Evolutionary conservation across 2,329 filamentous ascomycete species (phyloP).

Genomic region (Cladosporium sp.): DNA sequence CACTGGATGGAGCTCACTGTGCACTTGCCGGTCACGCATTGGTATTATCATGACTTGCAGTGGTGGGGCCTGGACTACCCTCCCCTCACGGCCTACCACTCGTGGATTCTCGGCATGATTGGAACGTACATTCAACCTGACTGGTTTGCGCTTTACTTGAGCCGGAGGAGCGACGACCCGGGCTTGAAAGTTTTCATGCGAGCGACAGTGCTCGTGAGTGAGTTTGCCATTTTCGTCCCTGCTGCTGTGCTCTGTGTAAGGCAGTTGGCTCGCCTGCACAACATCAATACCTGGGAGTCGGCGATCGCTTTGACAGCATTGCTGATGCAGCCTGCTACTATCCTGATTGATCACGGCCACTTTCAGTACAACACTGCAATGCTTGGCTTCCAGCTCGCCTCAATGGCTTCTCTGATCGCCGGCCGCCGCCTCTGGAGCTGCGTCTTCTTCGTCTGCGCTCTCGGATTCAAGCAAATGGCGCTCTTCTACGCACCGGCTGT

Average conservation of each 20-base stretch:
- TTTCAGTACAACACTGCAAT: slow-evolving; percentile 99
- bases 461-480: slow-evolving; percentile 99
- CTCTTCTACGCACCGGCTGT: slow-evolving; percentile 93
- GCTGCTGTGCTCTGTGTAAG: slow-evolving; percentile 81
- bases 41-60: slow-evolving; percentile 95
- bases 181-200: slow-evolving; percentile 93
- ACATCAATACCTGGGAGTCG: slow-evolving; percentile 72
- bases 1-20: slow-evolving; percentile 99
- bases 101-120: slow-evolving; percentile 87
- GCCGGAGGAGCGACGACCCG: slow-evolving; percentile 74
- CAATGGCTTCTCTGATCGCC: slow-evolving; percentile 83
- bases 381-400: slow-evolving; percentile 84
- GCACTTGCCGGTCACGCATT: slow-evolving; percentile 83
- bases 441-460: slow-evolving; percentile 85
- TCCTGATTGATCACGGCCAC: slow-evolving; percentile 90
- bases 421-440: slow-evolving; percentile 83
- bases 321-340: slow-evolving; percentile 83
- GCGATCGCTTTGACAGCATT: slow-evolving; percentile 85
- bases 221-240: slow-evolving; percentile 86
- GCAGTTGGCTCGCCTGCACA: slow-evolving; percentile 70
- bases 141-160: slow-evolving; percentile 85
- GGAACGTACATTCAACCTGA: slow-evolving; percentile 71
- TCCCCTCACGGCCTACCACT: slow-evolving; percentile 95
- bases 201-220: slow-evolving; percentile 82
- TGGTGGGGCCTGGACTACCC: slow-evolving; percentile 99